Evolutionary conservation across 108 stramenopile genomes (phyloP).

Genomic region (Nitzschia sp.): DNA sequence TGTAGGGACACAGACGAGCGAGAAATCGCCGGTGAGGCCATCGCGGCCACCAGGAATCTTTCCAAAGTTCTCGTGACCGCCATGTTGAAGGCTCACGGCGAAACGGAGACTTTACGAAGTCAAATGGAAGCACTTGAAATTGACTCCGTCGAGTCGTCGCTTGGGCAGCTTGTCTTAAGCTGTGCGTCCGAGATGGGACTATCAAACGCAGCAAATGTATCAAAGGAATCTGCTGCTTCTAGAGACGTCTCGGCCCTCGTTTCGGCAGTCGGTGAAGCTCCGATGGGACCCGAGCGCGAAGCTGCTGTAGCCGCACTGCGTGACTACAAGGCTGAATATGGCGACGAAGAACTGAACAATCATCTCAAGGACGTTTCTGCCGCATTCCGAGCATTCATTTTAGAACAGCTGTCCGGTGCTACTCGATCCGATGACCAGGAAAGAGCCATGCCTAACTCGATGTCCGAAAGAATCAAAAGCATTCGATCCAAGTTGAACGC

Average conservation of each 20-base stretch:
- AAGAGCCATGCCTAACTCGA: constrained; percentile 7
- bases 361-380: constrained; percentile 67
- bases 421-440: not conserved
- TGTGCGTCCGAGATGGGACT: constrained; percentile 33
- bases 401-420: constrained; percentile 45
- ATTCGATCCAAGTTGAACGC: constrained; percentile 50
- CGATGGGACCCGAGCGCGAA: constrained; percentile 52
- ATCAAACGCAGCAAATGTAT: not conserved
- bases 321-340: constrained; percentile 43
- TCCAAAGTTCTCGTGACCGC: constrained; percentile 20
- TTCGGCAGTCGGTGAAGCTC: constrained; percentile 58
- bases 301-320: constrained; percentile 57
- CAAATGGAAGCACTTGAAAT: constrained; percentile 41
- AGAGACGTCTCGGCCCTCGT: constrained; percentile 53
- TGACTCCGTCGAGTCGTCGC: constrained; percentile 26
- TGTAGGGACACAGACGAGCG: constrained; percentile 14
- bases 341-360: constrained; percentile 58
- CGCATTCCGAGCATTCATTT: constrained; percentile 61
- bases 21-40: constrained; percentile 25
- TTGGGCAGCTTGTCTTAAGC: constrained; percentile 24
- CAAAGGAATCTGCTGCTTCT: not conserved
- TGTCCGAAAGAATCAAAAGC: constrained; percentile 56
- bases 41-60: constrained; percentile 22
- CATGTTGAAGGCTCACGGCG: constrained; percentile 30
- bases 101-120: constrained; percentile 2